Base-by-base conservation (phyloP, 2,329 filamentous ascomycete species). In the Neofusicoccum umdonicola region DNA sequence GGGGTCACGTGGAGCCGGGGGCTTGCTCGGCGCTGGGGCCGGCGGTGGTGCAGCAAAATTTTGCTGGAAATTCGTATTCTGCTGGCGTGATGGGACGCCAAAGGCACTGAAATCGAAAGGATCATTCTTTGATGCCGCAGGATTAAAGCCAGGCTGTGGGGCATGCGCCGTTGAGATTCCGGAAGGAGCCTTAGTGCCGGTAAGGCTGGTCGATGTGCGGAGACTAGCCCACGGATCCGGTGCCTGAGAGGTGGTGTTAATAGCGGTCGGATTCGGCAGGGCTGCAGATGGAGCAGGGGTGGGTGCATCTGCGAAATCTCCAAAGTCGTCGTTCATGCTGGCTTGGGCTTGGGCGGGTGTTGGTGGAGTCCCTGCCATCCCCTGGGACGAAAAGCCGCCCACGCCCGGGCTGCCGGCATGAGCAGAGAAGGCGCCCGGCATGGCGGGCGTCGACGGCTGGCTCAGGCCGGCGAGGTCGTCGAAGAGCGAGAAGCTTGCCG, bases 301-400 rank as follows among this genome's bases (percentile, higher is more conserved):
- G 3, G 52, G 17, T 34, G 68, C 71, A 50, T 72, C 76, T 65
- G 78, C 76, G 57, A 79, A 79, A 45, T 79, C 77, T n/a, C 77
- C 77, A 75, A 75, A 79, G 34, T 78, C 77, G 65, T 79, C 77
- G 22, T 71, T 70, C 7, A 76, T 73, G 34, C 70, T 54, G 42
- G 51, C 27, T 31, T 31, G 27, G 44, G 52, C 64, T 35, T 60
- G 34, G 17, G 50, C 31, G 41, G 63, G 19, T 22, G 44, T 44
- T 65, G 57, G 15, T 9, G 41, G 39, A 37, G 48, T 48, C 44
- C 44, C 45, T 17, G 37, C 22, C 17, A 50, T 8, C 34, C 27
- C 50, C 41, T 52, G 48, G 31, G 50, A 9, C 31, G 50, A 17
- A 41, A 56, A 50, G 17, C 50, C 17, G 39, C 48, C 50, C 39